phyloP scores from a whole-genome alignment of 176 grass and related monocot species.

The Raddia distichophylla region DNA sequence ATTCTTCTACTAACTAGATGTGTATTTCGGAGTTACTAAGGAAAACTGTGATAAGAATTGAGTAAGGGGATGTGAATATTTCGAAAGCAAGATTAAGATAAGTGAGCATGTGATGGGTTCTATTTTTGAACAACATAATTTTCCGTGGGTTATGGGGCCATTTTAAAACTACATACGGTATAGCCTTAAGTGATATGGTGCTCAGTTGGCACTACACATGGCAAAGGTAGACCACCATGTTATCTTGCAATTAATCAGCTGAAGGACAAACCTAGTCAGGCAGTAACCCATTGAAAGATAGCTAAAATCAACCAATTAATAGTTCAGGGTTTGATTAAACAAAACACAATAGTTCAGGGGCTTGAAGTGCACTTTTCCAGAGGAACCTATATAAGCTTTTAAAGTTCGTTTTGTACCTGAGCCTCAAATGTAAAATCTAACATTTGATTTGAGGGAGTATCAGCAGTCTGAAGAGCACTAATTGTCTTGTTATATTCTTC shows the following conservation, averaged over 20 bases:
- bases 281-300: neutral
- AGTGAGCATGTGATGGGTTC: neutral
- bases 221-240: neutral
- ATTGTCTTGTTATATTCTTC: constrained; percentile 53
- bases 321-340: neutral
- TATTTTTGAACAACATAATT: neutral
- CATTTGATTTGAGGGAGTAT: constrained; percentile 53
- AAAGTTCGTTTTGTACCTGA: constrained; percentile 61
- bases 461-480: constrained; percentile 42
- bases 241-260: neutral
- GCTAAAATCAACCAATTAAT: neutral
- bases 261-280: neutral
- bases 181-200: neutral
- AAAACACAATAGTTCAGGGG: neutral
- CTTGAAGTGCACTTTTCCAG: neutral
- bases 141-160: neutral
- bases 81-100: neutral
- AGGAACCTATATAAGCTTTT: constrained; percentile 9
- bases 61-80: neutral
- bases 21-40: neutral
- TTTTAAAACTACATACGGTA: neutral
- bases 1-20: neutral
- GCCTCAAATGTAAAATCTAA: constrained; percentile 90
- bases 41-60: too few relatives aligned
- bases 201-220: neutral